Base-by-base conservation (phyloP, 2,329 filamentous ascomycete species). In the Macrophomina phaseolina region DNA sequence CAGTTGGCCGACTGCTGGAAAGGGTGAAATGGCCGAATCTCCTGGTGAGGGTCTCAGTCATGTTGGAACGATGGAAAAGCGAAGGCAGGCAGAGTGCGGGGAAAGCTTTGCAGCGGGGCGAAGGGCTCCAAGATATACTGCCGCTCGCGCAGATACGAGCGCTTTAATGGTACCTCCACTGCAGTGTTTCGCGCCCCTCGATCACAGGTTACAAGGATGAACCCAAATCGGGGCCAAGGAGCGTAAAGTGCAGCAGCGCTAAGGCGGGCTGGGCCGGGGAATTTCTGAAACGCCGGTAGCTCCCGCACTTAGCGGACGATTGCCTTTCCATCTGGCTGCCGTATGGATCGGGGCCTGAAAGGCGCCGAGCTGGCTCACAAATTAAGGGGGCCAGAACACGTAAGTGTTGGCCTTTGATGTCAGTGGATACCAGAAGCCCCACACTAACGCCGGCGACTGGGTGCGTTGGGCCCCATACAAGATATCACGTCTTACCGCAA, bases 351-450 rank as follows among this genome's bases (percentile, higher is more conserved):
- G 14, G 23, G 6, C 4, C 7, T 28, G 3, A 30, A 9, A 32
- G 28, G 14, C 11, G 18, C 28, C 23, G 32, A 34, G 52, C 16
- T 9, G 11, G 52, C 16, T 34, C 30, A 38, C 16, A 51, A 55
- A 45, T 45, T 45, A 45, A 45, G 40, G 40, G 40, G 16, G 11
- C 40, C 12, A 45, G 40, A 34, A 32, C 52, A 36, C 12, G 52
- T 18, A 40, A 55, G 30, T 36, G 52, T 18, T 36, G 52, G 52
- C 52, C 52, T 32, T 55, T 32, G 16, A 55, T 55, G 52, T 55
- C 52, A 55, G 52, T 6, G 52, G 34, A 32, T 60, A 4, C 16
- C 9, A 14, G 9, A 14, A 45, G 40, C 12, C 16, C 16, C 11
- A n/a, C 40, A 14, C 40, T 45, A 45, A 45, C 40, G 40, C 40